Conservation (phyloP, 176 grass and related monocot genomes). For the Bolboschoenus planiculmis region DNA sequence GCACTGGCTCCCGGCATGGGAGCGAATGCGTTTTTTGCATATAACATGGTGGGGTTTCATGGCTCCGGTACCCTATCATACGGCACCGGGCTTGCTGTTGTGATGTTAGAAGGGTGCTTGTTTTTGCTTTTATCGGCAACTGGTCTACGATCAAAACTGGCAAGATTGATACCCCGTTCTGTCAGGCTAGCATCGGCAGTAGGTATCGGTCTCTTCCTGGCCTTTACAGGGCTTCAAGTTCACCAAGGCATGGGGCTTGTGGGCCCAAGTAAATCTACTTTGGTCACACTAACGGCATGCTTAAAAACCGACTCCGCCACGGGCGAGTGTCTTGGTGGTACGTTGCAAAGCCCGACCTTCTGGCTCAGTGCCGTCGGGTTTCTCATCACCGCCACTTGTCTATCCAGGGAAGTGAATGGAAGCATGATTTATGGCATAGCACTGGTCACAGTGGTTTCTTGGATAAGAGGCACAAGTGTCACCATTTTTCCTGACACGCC, state of each 20-base stretch:
- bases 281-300: not conserved
- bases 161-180: conserved; percentile 39
- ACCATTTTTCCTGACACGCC: not conserved
- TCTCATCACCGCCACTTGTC: not conserved
- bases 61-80: conserved; percentile 46
- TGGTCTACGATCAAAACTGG: conserved; percentile 41
- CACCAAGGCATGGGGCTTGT: conserved; percentile 26
- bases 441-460: not conserved
- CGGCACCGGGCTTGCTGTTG: conserved; percentile 39
- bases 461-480: conserved; percentile 9
- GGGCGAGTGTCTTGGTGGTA: not conserved
- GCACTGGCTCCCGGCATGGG: conserved; percentile 64
- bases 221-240: conserved; percentile 50
- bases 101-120: conserved; percentile 49
- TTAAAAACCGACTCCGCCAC: not conserved
- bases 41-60: conserved; percentile 66
- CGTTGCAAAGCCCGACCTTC: not conserved
- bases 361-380: not conserved
- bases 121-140: conserved; percentile 40
- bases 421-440: not conserved
- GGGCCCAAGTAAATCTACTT: conserved; percentile 1
- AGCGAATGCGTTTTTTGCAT: conserved; percentile 58
- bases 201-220: conserved; percentile 53
- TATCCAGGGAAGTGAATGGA: conserved; percentile 1
- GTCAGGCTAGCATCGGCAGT: conserved; percentile 37